phyloP scores from a whole-genome alignment of 2,329 filamentous ascomycete genomes.

The Penicillium digitatum region DNA sequence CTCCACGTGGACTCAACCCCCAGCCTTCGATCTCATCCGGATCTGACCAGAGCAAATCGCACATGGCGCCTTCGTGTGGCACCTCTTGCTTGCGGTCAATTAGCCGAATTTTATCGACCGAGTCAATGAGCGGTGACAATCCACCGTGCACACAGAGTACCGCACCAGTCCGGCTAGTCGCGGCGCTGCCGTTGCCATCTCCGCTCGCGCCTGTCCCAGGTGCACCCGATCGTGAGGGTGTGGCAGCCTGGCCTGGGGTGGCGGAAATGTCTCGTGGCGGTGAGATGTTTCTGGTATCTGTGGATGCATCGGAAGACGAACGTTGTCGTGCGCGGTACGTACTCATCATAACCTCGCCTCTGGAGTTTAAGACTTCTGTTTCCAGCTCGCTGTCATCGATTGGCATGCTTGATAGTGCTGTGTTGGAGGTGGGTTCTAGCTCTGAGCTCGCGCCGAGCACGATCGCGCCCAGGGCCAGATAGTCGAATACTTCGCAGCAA shows the following conservation, averaged over 20 bases:
- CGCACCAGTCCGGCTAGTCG: constrained; percentile 63
- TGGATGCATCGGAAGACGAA: constrained; percentile 33
- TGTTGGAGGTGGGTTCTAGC: constrained; percentile 55
- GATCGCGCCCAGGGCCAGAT: constrained; percentile 68
- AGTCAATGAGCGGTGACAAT: constrained; percentile 84
- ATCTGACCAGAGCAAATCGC: constrained; percentile 95
- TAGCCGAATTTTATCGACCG: constrained; percentile 89
- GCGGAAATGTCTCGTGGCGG: constrained; percentile 44
- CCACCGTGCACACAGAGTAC: constrained; percentile 96
- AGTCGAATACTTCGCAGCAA: constrained; percentile 74
- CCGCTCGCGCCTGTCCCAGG: constrained; percentile 76
- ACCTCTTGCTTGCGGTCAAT: constrained; percentile 97
- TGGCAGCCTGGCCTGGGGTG: constrained; percentile 36
- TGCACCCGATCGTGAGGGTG: constrained; percentile 59
- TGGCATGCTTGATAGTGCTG: constrained; percentile 50
- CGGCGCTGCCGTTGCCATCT: constrained; percentile 53
- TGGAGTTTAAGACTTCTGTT: constrained; percentile 86
- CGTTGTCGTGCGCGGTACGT: constrained; percentile 36
- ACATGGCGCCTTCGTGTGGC: constrained; percentile 98
- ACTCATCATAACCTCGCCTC: constrained; percentile 69
- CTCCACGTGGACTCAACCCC: constrained; percentile 89
- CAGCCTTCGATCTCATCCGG: constrained; percentile 97
- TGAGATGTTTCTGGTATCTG: constrained; percentile 37
- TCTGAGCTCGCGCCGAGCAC: constrained; percentile 76
- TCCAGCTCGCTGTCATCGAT: constrained; percentile 70